Percentiles rank a stretch among this genome's conserved stretches.
phyloP scores from a whole-genome alignment of 345 rosid genomes.

The Gossypium sturtianum region DNA sequence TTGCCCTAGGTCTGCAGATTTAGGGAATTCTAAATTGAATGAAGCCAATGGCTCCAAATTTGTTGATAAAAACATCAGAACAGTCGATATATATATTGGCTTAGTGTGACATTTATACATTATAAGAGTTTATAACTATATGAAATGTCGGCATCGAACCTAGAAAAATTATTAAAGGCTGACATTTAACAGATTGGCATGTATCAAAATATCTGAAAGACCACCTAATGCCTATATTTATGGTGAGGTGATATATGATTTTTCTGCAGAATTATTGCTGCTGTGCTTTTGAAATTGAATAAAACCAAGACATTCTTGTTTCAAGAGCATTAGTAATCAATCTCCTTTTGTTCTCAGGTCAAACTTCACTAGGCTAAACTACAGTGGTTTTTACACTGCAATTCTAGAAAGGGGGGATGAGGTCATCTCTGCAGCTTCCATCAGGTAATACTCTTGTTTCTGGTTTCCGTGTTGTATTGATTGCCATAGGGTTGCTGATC shows the following conservation, averaged over 20 bases:
- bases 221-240: not conserved
- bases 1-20: not conserved
- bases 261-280: not conserved
- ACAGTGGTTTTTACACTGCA: slow-evolving; percentile 62
- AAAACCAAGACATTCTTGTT: slow-evolving; percentile 3
- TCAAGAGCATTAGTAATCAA: not conserved
- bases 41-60: not conserved
- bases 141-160: not conserved
- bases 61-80: not conserved
- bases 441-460: slow-evolving; percentile 45
- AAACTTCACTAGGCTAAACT: slow-evolving; percentile 72
- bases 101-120: not conserved
- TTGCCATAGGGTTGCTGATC: not conserved
- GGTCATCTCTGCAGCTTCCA: slow-evolving; percentile 73
- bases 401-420: slow-evolving; percentile 89
- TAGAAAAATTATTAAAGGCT: not conserved
- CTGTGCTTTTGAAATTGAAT: not conserved
- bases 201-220: not conserved
- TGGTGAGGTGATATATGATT: not conserved
- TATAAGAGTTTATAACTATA: not conserved
- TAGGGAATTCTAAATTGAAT: not conserved
- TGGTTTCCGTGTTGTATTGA: not conserved
- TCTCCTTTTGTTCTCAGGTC: slow-evolving; percentile 46
- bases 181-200: not conserved
- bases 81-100: not conserved